phyloP scores from a whole-genome alignment of 371 early-diverging fungal genomes.

The Chytridium lagenaria region DNA sequence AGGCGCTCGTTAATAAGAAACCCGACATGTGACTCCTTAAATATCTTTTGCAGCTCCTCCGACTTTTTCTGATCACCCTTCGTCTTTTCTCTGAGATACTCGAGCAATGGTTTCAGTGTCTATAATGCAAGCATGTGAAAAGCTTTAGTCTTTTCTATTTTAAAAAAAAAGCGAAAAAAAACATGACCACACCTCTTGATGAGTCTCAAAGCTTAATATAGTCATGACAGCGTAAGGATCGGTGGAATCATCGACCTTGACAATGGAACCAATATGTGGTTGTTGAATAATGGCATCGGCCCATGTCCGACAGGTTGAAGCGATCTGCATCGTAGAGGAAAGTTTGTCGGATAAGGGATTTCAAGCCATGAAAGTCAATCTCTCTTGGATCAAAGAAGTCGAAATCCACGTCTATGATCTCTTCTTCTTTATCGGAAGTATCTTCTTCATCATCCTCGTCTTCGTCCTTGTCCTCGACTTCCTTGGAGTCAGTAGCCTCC shows the following conservation, averaged over 20 bases:
- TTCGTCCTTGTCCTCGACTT: neutral
- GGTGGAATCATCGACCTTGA: constrained; percentile 71
- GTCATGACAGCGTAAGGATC: constrained; percentile 94
- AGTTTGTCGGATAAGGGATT: constrained; percentile 77
- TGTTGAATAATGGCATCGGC: constrained; percentile 87
- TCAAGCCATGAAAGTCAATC: constrained; percentile 91
- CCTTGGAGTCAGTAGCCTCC: too few relatives aligned
- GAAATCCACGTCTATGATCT: constrained; percentile 91
- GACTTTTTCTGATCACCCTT: constrained; percentile 15
- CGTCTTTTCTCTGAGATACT: constrained; percentile 27
- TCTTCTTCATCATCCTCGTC: neutral
- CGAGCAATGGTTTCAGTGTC: constrained; percentile 25
- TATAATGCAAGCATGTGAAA: too few relatives aligned
- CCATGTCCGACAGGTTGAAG: constrained; percentile 73
- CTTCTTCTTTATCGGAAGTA: constrained; percentile 30
- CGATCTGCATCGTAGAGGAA: constrained; percentile 79
- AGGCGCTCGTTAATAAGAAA: constrained; percentile 88
- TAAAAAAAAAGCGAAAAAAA: neutral
- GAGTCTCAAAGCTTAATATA: constrained; percentile 66
- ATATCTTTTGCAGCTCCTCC: constrained; percentile 61
- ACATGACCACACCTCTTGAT: neutral
- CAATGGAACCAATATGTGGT: constrained; percentile 84
- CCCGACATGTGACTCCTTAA: constrained; percentile 64
- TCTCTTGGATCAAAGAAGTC: constrained; percentile 91
- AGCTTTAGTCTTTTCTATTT: too few relatives aligned